Evolutionary conservation across 208 protist genomes (phyloP).

Genomic region (Acanthamoeba healyi): DNA sequence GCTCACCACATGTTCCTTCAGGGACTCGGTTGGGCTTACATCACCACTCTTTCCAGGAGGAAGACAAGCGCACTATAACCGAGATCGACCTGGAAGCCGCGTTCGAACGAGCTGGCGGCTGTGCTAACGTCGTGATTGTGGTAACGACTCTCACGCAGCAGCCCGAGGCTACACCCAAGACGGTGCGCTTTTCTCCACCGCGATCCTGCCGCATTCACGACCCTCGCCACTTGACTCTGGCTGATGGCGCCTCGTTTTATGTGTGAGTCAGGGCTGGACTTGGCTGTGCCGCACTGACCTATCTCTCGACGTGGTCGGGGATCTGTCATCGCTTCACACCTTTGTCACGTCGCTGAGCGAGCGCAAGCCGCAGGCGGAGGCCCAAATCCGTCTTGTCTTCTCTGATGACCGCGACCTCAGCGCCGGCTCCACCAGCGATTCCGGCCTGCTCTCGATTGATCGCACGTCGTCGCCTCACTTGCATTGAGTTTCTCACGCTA

Average conservation of each 20-base stretch:
- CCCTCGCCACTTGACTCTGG: background rate
- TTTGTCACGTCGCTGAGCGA: conserved; percentile 35
- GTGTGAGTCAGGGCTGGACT: background rate
- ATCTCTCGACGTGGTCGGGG: background rate
- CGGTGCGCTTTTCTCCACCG: background rate
- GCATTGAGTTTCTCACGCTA: too few species aligned
- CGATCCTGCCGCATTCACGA: too few species aligned
- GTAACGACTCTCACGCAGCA: background rate
- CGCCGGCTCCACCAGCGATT: background rate
- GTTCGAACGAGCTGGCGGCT: background rate
- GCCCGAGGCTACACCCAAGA: background rate
- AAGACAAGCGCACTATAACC: background rate
- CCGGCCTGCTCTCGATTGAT: background rate
- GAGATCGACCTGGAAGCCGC: background rate
- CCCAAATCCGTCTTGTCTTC: background rate
- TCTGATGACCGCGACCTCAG: background rate
- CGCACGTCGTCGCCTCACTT: background rate
- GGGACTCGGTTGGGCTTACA: background rate
- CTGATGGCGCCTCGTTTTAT: background rate
- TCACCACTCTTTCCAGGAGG: background rate
- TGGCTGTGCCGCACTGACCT: conserved; percentile 25
- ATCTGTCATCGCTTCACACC: background rate
- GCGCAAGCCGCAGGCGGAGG: background rate
- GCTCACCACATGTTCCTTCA: background rate
- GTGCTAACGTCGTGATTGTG: conserved; percentile 8